phyloP scores from a whole-genome alignment of 1,284 basidiomycete genomes.

The Heterobasidion occidentale region DNA sequence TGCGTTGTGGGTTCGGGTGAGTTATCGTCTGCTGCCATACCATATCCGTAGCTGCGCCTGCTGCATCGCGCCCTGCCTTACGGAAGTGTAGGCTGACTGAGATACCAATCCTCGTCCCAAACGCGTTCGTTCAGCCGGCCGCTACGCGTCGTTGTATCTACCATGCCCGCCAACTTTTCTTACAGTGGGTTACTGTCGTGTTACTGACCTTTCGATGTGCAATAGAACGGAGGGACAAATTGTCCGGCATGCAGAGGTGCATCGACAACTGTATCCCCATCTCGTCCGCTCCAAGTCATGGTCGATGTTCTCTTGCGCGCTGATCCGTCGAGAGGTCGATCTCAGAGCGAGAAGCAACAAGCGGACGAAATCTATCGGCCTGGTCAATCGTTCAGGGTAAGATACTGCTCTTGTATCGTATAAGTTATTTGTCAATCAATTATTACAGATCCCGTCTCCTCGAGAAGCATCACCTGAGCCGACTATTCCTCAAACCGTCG shows the following conservation, averaged over 20 bases:
- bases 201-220: slow-evolving; percentile 11
- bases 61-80: no score
- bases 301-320: slow-evolving; percentile 59
- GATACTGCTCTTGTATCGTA: slow-evolving; percentile 18
- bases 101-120: no score
- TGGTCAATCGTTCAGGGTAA: slow-evolving; percentile 60
- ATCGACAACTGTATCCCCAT: slow-evolving; percentile 60
- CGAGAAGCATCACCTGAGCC: slow-evolving; percentile 69
- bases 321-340: slow-evolving; percentile 55
- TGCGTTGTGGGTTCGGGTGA: slow-evolving; percentile 69
- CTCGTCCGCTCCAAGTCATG: slow-evolving; percentile 60
- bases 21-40: slow-evolving; percentile 20
- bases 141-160: no score
- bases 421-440: slow-evolving; percentile 1
- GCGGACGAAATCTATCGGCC: slow-evolving; percentile 68
- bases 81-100: no score
- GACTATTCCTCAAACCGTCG: slow-evolving; percentile 45
- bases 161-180: no score
- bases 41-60: background rate
- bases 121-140: no score
- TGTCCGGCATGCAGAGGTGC: slow-evolving; percentile 68
- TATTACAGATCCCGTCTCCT: slow-evolving; percentile 57
- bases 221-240: slow-evolving; percentile 70
- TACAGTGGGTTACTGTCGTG: background rate
- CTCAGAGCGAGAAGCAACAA: slow-evolving; percentile 60